phyloP scores from a whole-genome alignment of 2,329 filamentous ascomycete genomes.

The Celoporthe dispersa region DNA sequence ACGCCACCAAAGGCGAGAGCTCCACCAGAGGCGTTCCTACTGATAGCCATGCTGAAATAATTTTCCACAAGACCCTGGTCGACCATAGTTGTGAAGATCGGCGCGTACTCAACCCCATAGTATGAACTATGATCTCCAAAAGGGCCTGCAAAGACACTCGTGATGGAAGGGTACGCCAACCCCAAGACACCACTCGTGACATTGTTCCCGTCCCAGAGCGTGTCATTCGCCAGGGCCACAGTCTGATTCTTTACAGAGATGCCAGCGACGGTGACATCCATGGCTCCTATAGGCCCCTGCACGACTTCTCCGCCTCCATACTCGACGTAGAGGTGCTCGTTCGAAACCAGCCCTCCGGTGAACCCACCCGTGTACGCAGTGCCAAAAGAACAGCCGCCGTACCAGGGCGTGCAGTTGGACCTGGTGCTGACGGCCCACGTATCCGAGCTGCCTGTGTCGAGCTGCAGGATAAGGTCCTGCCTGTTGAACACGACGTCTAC shows the following conservation, averaged over 20 bases:
- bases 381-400: slow-evolving; percentile 49
- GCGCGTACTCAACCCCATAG: slow-evolving; percentile 49
- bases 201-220: slow-evolving; percentile 58
- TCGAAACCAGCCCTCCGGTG: slow-evolving; percentile 42
- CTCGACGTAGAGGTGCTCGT: slow-evolving; percentile 50
- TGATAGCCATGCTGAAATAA: slow-evolving; percentile 53
- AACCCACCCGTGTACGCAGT: slow-evolving; percentile 45
- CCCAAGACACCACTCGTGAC: slow-evolving; percentile 56
- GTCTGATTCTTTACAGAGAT: slow-evolving; percentile 50
- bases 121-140: slow-evolving; percentile 44
- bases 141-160: slow-evolving; percentile 51
- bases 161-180: slow-evolving; percentile 55
- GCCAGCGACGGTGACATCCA: slow-evolving; percentile 51
- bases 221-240: slow-evolving; percentile 53
- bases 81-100: slow-evolving; percentile 54
- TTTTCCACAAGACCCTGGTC: slow-evolving; percentile 50
- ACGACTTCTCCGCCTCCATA: slow-evolving; percentile 56
- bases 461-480: slow-evolving; percentile 38
- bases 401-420: slow-evolving; percentile 48
- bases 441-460: slow-evolving; percentile 58
- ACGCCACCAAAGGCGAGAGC: slow-evolving; percentile 53
- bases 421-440: slow-evolving; percentile 51
- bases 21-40: slow-evolving; percentile 49
- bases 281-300: slow-evolving; percentile 51
- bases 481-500: slow-evolving; percentile 41